Conservation (phyloP, 2,329 filamentous ascomycete genomes). For the Stagonosporopsis cucurbitacearum region DNA sequence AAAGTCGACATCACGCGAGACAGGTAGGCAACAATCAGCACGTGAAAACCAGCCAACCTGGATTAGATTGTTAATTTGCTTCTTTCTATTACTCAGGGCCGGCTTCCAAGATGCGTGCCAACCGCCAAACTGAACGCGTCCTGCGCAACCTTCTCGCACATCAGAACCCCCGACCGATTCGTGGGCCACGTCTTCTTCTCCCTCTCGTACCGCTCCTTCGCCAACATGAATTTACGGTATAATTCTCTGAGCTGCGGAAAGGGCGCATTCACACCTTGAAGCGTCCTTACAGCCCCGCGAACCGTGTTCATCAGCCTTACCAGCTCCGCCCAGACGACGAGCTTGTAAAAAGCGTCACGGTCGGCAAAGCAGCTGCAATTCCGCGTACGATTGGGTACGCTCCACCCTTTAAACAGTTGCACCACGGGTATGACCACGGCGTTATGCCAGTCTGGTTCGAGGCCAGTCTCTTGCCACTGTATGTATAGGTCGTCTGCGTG, state of each 20-base stretch:
- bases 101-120: background rate
- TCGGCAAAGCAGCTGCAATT: constrained; percentile 11
- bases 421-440: constrained; percentile 11
- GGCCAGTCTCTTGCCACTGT: background rate
- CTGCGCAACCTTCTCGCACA: constrained; percentile 19
- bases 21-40: background rate
- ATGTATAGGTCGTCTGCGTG: constrained; percentile 18
- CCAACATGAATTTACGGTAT: constrained; percentile 11
- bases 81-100: background rate
- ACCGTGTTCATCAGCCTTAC: constrained; percentile 20
- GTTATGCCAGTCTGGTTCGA: background rate
- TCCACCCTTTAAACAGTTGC: constrained; percentile 20
- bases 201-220: constrained; percentile 15
- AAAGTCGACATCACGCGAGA: background rate
- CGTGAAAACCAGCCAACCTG: too few species aligned
- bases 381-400: background rate
- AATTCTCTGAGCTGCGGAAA: constrained; percentile 15
- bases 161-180: background rate
- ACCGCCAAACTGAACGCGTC: constrained; percentile 14
- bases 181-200: constrained; percentile 17
- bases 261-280: background rate
- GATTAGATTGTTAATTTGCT: background rate
- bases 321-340: constrained; percentile 23
- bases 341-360: constrained; percentile 17
- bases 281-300: background rate